phyloP scores from a whole-genome alignment of 345 rosid species.

The Populus nigra region DNA sequence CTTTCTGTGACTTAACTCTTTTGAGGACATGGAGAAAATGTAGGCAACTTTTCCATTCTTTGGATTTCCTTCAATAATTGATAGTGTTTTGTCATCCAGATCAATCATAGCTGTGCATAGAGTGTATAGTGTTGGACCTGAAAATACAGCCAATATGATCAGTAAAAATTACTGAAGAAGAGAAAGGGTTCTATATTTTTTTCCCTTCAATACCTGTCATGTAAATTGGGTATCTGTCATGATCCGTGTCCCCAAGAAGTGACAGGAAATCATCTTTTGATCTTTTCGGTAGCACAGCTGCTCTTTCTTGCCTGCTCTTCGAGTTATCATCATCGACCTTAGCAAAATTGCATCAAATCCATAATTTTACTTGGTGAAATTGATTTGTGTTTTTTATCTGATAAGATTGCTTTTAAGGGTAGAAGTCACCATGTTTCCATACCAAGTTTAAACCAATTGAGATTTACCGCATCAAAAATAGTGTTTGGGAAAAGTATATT shows the following conservation, averaged over 20 bases:
- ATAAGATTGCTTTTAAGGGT: not conserved
- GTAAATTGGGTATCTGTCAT: slow-evolving; percentile 48
- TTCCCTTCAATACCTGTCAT: slow-evolving; percentile 43
- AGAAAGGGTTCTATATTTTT: not conserved
- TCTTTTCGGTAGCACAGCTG: slow-evolving; percentile 38
- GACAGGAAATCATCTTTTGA: slow-evolving; percentile 50
- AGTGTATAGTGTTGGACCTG: slow-evolving; percentile 56
- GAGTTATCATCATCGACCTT: slow-evolving; percentile 49
- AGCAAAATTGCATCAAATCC: slow-evolving; percentile 17
- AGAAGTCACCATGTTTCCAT: slow-evolving; percentile 1
- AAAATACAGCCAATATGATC: slow-evolving; percentile 14
- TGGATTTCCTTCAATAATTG: slow-evolving; percentile 52
- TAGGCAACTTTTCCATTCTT: slow-evolving; percentile 39
- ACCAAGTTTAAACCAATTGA: not conserved
- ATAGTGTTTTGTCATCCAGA: slow-evolving; percentile 42
- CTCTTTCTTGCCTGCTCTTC: slow-evolving; percentile 44
- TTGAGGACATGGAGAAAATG: slow-evolving; percentile 42
- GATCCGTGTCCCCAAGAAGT: slow-evolving; percentile 46
- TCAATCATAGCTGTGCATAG: slow-evolving; percentile 45
- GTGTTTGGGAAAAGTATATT: not conserved
- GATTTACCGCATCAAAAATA: not conserved
- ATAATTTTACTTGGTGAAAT: slow-evolving; percentile 5
- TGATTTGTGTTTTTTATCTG: not conserved
- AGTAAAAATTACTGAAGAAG: slow-evolving; percentile 14
- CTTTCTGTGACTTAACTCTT: slow-evolving; percentile 15